Percentiles rank a stretch among this genome's conserved stretches.
These are phyloP conservation scores for Phallus indusiatus DNA, from an alignment of 768 basidiomycete genomes.

Conservation along the genomic window DNA sequence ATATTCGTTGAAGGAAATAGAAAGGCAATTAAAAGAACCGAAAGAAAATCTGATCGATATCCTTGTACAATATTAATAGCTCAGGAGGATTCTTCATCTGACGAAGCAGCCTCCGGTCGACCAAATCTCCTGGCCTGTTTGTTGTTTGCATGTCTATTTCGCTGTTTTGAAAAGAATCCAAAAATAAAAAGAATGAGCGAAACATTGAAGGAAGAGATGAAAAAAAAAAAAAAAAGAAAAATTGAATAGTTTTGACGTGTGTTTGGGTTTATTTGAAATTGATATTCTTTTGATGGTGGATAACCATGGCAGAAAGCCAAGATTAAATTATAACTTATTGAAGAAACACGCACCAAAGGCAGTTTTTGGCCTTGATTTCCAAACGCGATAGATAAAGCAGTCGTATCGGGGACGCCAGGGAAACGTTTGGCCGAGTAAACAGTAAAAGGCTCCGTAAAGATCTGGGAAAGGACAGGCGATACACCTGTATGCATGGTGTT, in stretches of 20 bases:
- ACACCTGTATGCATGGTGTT: conserved; percentile 53
- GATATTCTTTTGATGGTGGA: no score
- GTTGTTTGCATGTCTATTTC: conserved; percentile 69
- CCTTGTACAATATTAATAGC: no score
- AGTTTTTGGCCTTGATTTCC: conserved; percentile 87
- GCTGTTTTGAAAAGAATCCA: conserved; percentile 36
- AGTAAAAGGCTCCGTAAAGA: conserved; percentile 73
- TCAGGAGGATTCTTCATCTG: conserved; percentile 49
- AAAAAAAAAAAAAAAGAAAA: conserved; percentile 14
- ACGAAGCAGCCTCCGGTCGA: conserved; percentile 49
- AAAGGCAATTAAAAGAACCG: no score
- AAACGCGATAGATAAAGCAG: conserved; percentile 78
- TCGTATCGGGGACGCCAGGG: conserved; percentile 94
- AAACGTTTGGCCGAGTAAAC: conserved; percentile 93
- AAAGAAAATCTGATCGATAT: no score
- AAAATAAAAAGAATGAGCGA: conserved; percentile 15
- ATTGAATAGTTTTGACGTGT: background rate
- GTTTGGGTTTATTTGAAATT: no score
- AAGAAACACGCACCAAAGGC: conserved; percentile 55
- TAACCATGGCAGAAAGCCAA: background rate
- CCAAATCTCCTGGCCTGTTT: conserved; percentile 50
- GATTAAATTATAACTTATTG: conserved; percentile 2
- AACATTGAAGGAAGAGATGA: background rate
- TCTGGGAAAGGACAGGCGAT: conserved; percentile 75
- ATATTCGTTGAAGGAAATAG: no score